Conservation (phyloP, 2,329 filamentous ascomycete species). For the Venturia nashicola region DNA sequence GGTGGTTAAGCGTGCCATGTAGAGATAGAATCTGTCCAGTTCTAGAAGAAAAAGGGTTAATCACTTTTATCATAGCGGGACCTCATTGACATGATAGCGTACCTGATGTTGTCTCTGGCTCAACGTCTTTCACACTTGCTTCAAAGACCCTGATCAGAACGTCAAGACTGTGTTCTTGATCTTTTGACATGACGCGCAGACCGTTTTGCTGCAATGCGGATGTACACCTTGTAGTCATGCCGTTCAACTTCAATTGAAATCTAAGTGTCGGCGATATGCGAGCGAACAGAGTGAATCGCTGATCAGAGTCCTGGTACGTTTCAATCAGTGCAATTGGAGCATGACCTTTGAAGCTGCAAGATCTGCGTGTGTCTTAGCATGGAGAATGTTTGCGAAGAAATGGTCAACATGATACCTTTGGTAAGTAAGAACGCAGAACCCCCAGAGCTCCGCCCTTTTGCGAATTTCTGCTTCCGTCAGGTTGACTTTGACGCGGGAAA, state of each 20-base stretch:
- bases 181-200: slow-evolving; percentile 23
- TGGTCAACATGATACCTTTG: slow-evolving; percentile 20
- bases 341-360: slow-evolving; percentile 27
- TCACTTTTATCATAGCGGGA: not conserved
- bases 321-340: slow-evolving; percentile 22
- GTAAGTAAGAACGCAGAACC: slow-evolving; percentile 27
- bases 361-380: slow-evolving; percentile 14
- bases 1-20: slow-evolving; percentile 21
- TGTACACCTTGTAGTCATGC: slow-evolving; percentile 24
- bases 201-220: slow-evolving; percentile 26
- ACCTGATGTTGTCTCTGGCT: slow-evolving; percentile 22
- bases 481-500: slow-evolving; percentile 20
- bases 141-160: slow-evolving; percentile 26
- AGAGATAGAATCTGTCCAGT: slow-evolving; percentile 20
- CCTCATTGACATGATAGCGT: slow-evolving; percentile 7
- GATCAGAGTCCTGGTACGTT: slow-evolving; percentile 23
- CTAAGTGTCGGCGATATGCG: slow-evolving; percentile 22
- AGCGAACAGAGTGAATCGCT: slow-evolving; percentile 22
- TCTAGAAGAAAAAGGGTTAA: slow-evolving; percentile 15
- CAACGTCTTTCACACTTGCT: slow-evolving; percentile 23
- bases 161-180: slow-evolving; percentile 27
- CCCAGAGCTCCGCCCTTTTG: slow-evolving; percentile 28
- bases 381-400: not conserved
- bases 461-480: slow-evolving; percentile 19
- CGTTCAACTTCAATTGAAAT: slow-evolving; percentile 27